Evolutionary conservation across 208 protist genomes (phyloP), one percentile per base, ranked within the genome.

Genomic region (Leishmania lainsoni): DNA sequence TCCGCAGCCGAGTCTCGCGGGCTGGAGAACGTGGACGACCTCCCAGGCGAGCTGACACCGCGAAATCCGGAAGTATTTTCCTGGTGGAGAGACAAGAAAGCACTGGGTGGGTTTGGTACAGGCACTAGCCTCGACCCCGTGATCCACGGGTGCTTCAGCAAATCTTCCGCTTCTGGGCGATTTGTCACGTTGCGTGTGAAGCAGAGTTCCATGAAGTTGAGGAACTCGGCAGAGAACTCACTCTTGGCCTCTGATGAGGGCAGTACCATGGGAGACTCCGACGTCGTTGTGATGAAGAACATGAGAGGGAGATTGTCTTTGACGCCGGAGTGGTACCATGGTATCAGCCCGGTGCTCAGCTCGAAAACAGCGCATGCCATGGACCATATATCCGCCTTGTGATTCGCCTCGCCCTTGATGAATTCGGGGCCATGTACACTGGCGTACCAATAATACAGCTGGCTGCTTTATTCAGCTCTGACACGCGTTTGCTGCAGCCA

Each of bases 341-440:
- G 94, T 45, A 90, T 78, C 35, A 93, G 69, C 29, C 92, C 94
- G 5, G 95, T 98, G 35, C 81, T 91, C 17, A 98, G 86, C 81
- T 98, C 94, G 79, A 98, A 96, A n/a, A 98, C 83, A 8, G 94
- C 86, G 84, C 93, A 97, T 22, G 82, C 95, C 88, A 97, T 92
- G 3, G 93, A 93, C 94, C 95, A 98, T 52, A 98, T 95, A 77
- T 98, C 95, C 3, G 94, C 90, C 81, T 95, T 96, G 81, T 95
- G 92, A 81, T 86, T 83, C 5, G 83, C 85, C 75, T 95, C 92
- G 17, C 95, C 93, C 63, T 92, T 96, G 81, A 98, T 98, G 73
- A 96, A 84, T 80, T 98, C 95, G 8, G 95, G 1, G 95, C 89
- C 92, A 98, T 97, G 87, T 98, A 98, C 17, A 94, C 89, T 29